A percentile compares a stretch with the other conserved stretches of the same genome.
Evolutionary conservation across 169 alveolate species (phyloP).

Genomic region (Plasmodium vivax): DNA sequence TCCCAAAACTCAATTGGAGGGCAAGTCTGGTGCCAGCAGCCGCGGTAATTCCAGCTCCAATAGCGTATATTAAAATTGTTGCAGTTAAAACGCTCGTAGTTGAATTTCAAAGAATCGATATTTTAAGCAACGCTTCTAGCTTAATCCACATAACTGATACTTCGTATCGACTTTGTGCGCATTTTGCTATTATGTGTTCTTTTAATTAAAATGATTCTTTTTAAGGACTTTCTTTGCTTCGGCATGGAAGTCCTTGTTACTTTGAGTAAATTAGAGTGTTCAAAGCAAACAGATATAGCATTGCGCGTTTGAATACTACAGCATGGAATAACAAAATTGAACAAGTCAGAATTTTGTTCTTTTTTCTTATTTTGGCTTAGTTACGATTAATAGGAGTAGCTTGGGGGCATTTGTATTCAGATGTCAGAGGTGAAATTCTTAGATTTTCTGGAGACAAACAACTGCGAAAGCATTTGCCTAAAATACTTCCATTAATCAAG

Average conservation of each 20-base stretch:
- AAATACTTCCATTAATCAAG: constrained; percentile 93
- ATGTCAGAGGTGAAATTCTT: constrained; percentile 94
- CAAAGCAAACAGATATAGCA: constrained; percentile 89
- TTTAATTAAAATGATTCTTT: constrained; percentile 31
- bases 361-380: constrained; percentile 80
- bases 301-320: constrained; percentile 82
- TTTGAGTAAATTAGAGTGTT: constrained; percentile 92
- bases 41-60: constrained; percentile 95
- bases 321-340: constrained; percentile 85
- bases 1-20: constrained; percentile 89
- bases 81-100: constrained; percentile 93
- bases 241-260: constrained; percentile 65
- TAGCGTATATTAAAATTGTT: constrained; percentile 93
- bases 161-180: background rate
- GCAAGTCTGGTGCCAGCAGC: constrained; percentile 97
- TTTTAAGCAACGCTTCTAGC: background rate
- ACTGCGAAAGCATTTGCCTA: constrained; percentile 94
- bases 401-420: constrained; percentile 94
- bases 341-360: constrained; percentile 69
- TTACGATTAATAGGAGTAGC: constrained; percentile 90
- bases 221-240: background rate
- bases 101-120: constrained; percentile 75
- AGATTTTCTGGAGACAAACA: constrained; percentile 92
- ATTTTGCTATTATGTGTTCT: background rate
- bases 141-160: background rate